Evolutionary conservation across 202 grass and related monocot genomes (phyloP), one percentile per base, ranked within the genome.

Genomic region (Saccharum hybrid): DNA sequence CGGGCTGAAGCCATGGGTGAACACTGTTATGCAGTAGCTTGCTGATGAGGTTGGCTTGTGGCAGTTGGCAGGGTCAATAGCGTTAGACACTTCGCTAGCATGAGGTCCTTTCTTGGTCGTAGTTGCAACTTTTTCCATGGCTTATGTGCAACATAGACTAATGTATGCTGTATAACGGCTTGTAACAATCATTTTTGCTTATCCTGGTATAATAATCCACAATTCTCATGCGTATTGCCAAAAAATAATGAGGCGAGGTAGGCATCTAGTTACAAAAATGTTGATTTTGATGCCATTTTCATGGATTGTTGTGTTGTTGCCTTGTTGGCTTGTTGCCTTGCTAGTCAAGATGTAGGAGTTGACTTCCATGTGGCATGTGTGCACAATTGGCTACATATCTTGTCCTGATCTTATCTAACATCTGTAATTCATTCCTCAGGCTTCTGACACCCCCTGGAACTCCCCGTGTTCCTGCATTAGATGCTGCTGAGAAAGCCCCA

Each of bases 401-500:
- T 33, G 33, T 33, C 33, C 33, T 33, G 33, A 33, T 33, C 33
- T 33, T 33, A 33, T 33, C 33, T 33, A 33, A 33, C 33, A 33
- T 33, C 33, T 33, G 33, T 33, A 33, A 33, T 33, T 1, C 33
- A 33, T 33, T 33, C 33, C 33, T 33, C 4, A 36, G 4, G 3
- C 4, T 36, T 36, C 34, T 36, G 34, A 36, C 34, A 36, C 34
- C 34, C 34, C 34, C 34, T 36, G 4, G 34, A 36, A 36, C 34
- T 36, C 34, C 34, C 34, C 34, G 4, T 36, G 34, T 74, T 82
- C 46, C 88, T 85, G 72, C 80, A 59, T 46, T 64, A 78, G 91
- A 86, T 74, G 60, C 70, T 89, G 74, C 75, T 66, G 89, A 96
- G 64, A 92, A 82, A 72, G 85, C 78, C 19, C 82, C 84, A 80